Evolutionary conservation across 2,329 filamentous ascomycete species (phyloP).

Genomic region (Ascochyta lentis): DNA sequence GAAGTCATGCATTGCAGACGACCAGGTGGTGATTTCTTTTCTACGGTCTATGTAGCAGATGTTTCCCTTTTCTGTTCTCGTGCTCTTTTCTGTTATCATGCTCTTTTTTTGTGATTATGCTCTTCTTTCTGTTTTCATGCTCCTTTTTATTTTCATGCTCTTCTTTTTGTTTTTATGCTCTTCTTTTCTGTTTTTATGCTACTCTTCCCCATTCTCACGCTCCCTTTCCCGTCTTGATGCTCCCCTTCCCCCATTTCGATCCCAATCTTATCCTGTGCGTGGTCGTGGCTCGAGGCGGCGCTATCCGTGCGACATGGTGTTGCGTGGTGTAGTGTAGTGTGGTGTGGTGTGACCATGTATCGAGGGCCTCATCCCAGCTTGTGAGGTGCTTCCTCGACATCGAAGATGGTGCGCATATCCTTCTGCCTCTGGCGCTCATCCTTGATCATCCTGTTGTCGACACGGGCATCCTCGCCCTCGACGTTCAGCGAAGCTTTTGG

Average conservation of each 20-base stretch:
- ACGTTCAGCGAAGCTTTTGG: conserved; percentile 84
- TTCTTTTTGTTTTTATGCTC: too few species aligned
- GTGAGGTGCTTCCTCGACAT: conserved; percentile 76
- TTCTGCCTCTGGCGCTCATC: conserved; percentile 77
- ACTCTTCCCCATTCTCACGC: too few species aligned
- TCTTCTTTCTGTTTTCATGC: too few species aligned
- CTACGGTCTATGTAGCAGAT: conserved; percentile 36
- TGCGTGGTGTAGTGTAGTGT: neutral
- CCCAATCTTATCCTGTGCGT: neutral
- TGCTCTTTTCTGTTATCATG: neutral
- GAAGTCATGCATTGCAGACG: conserved; percentile 37
- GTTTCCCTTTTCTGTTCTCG: neutral
- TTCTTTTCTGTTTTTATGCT: too few species aligned
- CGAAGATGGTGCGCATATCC: conserved; percentile 72
- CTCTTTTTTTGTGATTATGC: too few species aligned
- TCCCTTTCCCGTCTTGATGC: too few species aligned
- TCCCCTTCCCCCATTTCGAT: too few species aligned
- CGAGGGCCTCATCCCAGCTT: conserved; percentile 68
- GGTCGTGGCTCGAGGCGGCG: conserved; percentile 12
- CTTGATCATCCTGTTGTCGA: conserved; percentile 85
- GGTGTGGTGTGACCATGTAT: neutral
- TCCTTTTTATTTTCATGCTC: too few species aligned
- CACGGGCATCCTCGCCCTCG: conserved; percentile 87
- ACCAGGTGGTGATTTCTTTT: conserved; percentile 30
- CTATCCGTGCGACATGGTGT: conserved; percentile 20